Base-by-base conservation (phyloP, 108 stramenopile species). In the Phaeodactylum tricornutum region DNA sequence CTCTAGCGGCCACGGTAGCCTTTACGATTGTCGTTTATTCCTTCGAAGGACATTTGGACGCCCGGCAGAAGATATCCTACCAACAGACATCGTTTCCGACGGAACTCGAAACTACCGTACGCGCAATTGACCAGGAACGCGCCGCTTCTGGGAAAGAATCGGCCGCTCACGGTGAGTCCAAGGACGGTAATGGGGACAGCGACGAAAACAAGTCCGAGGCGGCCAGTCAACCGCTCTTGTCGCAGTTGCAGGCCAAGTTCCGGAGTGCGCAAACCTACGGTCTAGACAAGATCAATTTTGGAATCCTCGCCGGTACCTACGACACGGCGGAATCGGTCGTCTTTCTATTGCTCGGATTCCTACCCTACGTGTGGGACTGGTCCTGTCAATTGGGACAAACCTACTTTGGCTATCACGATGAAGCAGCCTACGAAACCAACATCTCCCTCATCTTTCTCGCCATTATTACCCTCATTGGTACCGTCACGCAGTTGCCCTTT, bases 241-340 rank as follows among this genome's bases (percentile, higher is more conserved):
- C 75, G 19, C 87, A 93, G 53, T 74, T 93, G 14, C 64, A 87
- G 50, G 69, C 59, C 31, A 93, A 92, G 68, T 93, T 92, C 62
- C 56, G 54, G 43, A 62, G 63, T 6, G 72, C 88, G 0, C 90
- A 90, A 62, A 51, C 84, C 12, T 96, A 96, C 66, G 86, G 87
- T 5, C 59, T 86, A 30, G 92, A 93, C 62, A 92, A 90, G 71
- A 81, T 90, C 40, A 72, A 79, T 44, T 91, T 96, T 57, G 84
- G 83, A 24, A 74, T 90, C 53, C 51, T 95, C 33, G 81, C 78
- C 22, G 67, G 73, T 21, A 47, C 71, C 22, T 92, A 83, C 64
- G 73, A 67, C 14, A 56, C 72, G 31, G 37, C 67, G 19, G 84
- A 88, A 59, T 77, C 73, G 26, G 53, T 83, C 4, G 58, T 46